Evolutionary conservation across 306 rosid genomes (phyloP).

Genomic region (Quercus alba): DNA sequence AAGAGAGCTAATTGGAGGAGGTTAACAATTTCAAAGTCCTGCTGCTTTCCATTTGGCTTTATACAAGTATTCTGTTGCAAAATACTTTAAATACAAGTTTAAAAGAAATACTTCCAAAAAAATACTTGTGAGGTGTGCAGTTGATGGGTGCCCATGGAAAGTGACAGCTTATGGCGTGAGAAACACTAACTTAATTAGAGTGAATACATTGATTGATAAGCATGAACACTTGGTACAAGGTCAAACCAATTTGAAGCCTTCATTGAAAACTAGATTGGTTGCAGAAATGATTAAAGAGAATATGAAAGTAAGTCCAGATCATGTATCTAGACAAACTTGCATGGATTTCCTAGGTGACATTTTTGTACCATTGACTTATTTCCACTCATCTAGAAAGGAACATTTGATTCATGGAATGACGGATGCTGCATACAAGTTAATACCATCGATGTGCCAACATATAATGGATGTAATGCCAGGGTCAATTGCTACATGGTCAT

Average conservation of each 20-base stretch:
- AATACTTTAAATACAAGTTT: constrained; percentile 1
- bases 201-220: background rate
- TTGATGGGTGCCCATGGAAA: constrained; percentile 9
- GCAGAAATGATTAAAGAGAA: background rate
- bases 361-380: background rate
- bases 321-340: background rate
- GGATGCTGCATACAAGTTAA: background rate
- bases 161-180: background rate
- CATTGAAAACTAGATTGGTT: background rate
- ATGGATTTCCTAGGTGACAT: background rate
- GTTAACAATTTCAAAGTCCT: background rate
- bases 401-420: background rate
- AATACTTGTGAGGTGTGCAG: background rate
- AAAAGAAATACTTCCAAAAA: background rate
- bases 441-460: constrained; percentile 8
- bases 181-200: background rate
- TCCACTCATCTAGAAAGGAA: background rate
- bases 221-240: background rate
- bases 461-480: constrained; percentile 4
- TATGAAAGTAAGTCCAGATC: background rate
- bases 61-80: constrained; percentile 6
- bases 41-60: background rate
- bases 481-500: constrained; percentile 3
- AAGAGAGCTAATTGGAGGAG: background rate
- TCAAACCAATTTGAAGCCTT: background rate